Base-by-base conservation (phyloP, 129 eudicot genomes). In the carrot (Daucus carota) region DNA sequence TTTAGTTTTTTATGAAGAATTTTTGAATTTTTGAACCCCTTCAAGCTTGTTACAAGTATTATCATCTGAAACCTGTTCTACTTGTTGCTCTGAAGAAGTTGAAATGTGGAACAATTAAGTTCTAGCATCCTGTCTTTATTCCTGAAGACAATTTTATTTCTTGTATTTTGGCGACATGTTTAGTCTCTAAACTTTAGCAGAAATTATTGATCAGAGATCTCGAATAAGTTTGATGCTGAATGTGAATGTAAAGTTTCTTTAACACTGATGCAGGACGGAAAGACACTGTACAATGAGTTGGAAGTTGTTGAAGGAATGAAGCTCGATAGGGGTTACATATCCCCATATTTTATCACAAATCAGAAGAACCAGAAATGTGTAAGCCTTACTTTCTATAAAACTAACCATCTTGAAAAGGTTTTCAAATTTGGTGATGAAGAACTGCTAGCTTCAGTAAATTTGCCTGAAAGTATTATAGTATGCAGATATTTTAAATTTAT, bases 241-340 rank as follows among this genome's bases (percentile, higher is more conserved):
- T 67, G 12, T 67, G 41, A 8, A 34, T 67, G 11, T 67, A 7
- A 33, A 0, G 13, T n/a, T 43, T 41, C 31, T 72, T 36, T 63
- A 34, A 69, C 57, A 79, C 43, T 28, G 17, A 72, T 76, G 82
- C 74, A 92, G 98, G 98, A 92, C 83, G 98, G 98, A 33, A 92
- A 92, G 83, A 92, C 98, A 47, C 54, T 92, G 89, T 82, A 77
- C 67, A 92, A 92, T 80, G 98, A 92, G 69, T 82, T 92, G 54
- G 96, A 92, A 92, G 98, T 92, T 80, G 98, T 92, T 32, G 98
- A 92, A 88, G 98, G 98, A 44, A 92, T 92, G 98, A 92, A 92
- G 89, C 81, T 92, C 70, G 98, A 92, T 80, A 88, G 94, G 80
- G 98, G 96, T 44, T 92, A 92, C 82, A 90, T 92, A 33, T 92